phyloP scores from a whole-genome alignment of 352 stramenopile species.

The Peronospora farinosa region DNA sequence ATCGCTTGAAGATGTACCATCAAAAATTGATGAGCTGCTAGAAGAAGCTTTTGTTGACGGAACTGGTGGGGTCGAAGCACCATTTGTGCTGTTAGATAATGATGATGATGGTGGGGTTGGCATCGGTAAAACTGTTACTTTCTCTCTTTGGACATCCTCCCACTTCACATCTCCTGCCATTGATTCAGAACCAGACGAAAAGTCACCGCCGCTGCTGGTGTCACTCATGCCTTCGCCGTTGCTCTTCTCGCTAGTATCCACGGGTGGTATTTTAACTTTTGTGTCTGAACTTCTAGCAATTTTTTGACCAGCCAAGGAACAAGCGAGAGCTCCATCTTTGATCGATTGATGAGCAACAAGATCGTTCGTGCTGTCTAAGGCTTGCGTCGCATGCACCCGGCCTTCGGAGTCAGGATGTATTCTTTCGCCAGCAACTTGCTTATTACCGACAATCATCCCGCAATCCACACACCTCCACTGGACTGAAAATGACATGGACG shows the following conservation, averaged over 20 bases:
- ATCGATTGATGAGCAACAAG: background rate
- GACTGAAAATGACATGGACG: slow-evolving; percentile 1
- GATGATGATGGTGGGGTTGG: background rate
- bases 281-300: slow-evolving; percentile 2
- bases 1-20: background rate
- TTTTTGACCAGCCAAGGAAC: slow-evolving; percentile 1
- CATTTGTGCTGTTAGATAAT: background rate
- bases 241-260: slow-evolving; percentile 1
- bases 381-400: background rate
- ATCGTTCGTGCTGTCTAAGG: background rate
- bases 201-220: background rate
- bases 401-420: background rate
- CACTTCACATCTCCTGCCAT: background rate
- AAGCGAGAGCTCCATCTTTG: slow-evolving; percentile 2
- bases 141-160: slow-evolving; percentile 5
- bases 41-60: background rate
- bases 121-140: background rate
- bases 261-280: slow-evolving; percentile 1
- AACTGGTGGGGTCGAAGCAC: background rate
- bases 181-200: slow-evolving; percentile 3
- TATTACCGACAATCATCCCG: background rate
- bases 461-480: slow-evolving; percentile 26
- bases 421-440: background rate
- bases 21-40: background rate
- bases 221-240: background rate